Conservation (phyloP, 106 monocot species). For the Ottelia alismoides region DNA sequence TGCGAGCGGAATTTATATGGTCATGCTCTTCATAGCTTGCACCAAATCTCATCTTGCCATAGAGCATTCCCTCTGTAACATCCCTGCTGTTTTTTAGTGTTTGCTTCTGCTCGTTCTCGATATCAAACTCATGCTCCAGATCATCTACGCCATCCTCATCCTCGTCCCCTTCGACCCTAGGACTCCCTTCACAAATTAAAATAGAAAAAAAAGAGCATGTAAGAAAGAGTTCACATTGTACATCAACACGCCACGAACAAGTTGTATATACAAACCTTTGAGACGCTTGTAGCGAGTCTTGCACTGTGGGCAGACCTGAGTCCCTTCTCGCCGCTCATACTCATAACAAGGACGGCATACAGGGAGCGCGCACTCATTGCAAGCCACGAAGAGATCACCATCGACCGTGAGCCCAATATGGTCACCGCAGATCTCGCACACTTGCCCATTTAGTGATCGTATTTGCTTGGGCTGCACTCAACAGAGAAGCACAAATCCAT, state of each 20-base stretch:
- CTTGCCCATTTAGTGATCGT: slow-evolving; percentile 49
- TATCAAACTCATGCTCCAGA: slow-evolving; percentile 87
- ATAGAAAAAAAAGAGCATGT: neutral
- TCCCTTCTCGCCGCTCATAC: slow-evolving; percentile 85
- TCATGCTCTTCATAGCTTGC: slow-evolving; percentile 42
- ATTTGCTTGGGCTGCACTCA: slow-evolving; percentile 47
- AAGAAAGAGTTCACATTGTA: neutral
- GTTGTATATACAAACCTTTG: slow-evolving; percentile 31
- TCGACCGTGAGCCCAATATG: slow-evolving; percentile 63
- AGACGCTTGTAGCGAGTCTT: slow-evolving; percentile 88
- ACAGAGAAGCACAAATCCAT: no score
- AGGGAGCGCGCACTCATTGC: slow-evolving; percentile 90
- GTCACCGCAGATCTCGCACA: slow-evolving; percentile 92
- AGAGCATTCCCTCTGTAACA: slow-evolving; percentile 75
- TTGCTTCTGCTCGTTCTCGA: slow-evolving; percentile 33
- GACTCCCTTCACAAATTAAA: slow-evolving; percentile 47
- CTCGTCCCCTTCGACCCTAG: slow-evolving; percentile 87
- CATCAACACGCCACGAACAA: neutral
- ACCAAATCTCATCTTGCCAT: slow-evolving; percentile 91
- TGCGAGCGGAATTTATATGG: slow-evolving; percentile 24
- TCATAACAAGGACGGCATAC: slow-evolving; percentile 89
- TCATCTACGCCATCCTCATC: slow-evolving; percentile 93
- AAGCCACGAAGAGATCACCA: slow-evolving; percentile 84
- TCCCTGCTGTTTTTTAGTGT: slow-evolving; percentile 26
- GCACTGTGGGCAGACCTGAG: slow-evolving; percentile 80